Evolutionary conservation across 805 yeast genomes (phyloP), one percentile per base, ranked within the genome.

Genomic region (Yarrowia keelungensis): DNA sequence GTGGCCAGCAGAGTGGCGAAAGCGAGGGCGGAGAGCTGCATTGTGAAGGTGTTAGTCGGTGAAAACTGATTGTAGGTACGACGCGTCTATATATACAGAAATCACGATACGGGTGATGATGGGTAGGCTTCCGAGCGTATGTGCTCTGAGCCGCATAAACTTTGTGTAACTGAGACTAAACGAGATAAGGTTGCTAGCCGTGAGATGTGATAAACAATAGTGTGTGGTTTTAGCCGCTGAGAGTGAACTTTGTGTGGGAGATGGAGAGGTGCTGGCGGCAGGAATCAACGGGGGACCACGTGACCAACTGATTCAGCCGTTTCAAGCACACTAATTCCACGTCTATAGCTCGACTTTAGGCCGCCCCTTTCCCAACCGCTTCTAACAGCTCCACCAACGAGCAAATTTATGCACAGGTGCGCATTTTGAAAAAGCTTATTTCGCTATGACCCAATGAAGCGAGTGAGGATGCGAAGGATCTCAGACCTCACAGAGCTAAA

Each of bases 1-100:
- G 72, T 46, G n/a, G 73, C 67, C 32, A 70, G 58, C 14, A 69
- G 47, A 35, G 72, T 70, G 36, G 68, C 68, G 45, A 71, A 46
- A 38, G 68, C 69, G 32, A 61, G 16, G 49, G 69, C 47, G 41
- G 69, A 62, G 70, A 69, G 59, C 49, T 67, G 72, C 73, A 72
- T 71, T 47, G 61, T 54, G 32, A 26, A 5, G 32, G 32, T 26
- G 32, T 26, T 26, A 26, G 32, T 38, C 12, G 39, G 5, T 38
- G 39, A 11, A 5, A 10, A 10, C 39, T 38, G 39, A 10, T 9
- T 38, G 12, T 5, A 38, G 39, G 39, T 10, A 38, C 10, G 3
- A 11, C 39, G 9, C 38, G 19, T 49, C 53, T 54, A 38, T 39
- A 39, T 54, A 39, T 54, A 54, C 38, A 46, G 8, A 16, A 3